These are phyloP conservation scores for Spizellomyces sp. DNA, from an alignment of 192 early-diverging fungal species.

Conservation along the genomic window DNA sequence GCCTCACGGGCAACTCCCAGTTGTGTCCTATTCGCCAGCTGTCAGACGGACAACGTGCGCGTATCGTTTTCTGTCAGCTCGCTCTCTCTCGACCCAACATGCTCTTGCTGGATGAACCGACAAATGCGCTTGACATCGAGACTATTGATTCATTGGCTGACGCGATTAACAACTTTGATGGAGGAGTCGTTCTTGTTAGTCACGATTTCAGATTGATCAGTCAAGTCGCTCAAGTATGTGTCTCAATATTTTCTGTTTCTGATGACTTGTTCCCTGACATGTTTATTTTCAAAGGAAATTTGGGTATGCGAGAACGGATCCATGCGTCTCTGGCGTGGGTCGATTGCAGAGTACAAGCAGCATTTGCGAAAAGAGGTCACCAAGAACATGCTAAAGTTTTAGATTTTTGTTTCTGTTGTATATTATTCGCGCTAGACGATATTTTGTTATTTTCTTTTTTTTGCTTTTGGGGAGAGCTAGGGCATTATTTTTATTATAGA, in stretches of 20 bases:
- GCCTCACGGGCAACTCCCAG: constrained; percentile 91
- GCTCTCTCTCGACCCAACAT: constrained; percentile 89
- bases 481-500: no score
- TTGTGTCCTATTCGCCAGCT: constrained; percentile 85
- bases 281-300: constrained; percentile 58
- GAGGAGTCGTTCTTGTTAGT: constrained; percentile 96
- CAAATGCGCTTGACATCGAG: constrained; percentile 89
- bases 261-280: background rate
- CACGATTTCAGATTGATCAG: constrained; percentile 99
- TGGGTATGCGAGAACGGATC: constrained; percentile 87
- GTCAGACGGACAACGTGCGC: constrained; percentile 93
- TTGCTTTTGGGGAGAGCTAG: background rate
- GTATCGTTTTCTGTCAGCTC: constrained; percentile 95
- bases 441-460: background rate
- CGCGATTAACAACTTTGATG: constrained; percentile 93
- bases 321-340: constrained; percentile 73
- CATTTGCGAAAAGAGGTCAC: constrained; percentile 77
- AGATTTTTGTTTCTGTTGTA: constrained; percentile 1
- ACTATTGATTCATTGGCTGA: constrained; percentile 93
- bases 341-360: constrained; percentile 92
- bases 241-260: background rate
- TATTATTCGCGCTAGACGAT: background rate
- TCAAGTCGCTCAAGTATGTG: constrained; percentile 81
- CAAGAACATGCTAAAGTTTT: constrained; percentile 3
- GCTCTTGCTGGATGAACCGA: constrained; percentile 97